A percentile compares a stretch with the other conserved stretches of the same genome.
These are phyloP conservation scores for Aechmea fasciata DNA, from an alignment of 176 grass and related monocot genomes.

Conservation along the genomic window DNA sequence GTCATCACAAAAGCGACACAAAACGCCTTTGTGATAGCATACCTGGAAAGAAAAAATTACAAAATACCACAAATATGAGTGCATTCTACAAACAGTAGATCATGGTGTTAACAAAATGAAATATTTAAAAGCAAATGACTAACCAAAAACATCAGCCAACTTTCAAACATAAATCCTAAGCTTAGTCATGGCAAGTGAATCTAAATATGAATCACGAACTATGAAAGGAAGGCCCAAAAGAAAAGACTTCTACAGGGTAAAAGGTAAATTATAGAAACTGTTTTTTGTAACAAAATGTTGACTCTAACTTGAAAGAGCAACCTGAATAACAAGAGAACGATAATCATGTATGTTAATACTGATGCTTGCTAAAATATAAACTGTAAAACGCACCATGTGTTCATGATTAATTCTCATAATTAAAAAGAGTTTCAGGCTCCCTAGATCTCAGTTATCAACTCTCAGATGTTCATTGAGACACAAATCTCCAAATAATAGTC, in stretches of 20 bases:
- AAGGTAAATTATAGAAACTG: neutral
- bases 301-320: neutral
- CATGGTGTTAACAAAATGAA: too few species aligned
- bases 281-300: neutral
- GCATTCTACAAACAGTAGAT: too few species aligned
- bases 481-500: too few species aligned
- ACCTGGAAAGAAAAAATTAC: constrained; percentile 39
- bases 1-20: constrained; percentile 81
- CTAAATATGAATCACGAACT: too few species aligned
- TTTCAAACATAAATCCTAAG: neutral
- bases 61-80: neutral
- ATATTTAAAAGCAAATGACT: neutral
- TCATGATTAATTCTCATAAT: too few species aligned
- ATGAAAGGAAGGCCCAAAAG: too few species aligned
- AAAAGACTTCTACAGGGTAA: too few species aligned
- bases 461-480: neutral
- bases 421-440: neutral
- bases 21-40: constrained; percentile 72
- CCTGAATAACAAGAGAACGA: neutral
- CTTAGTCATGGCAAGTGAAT: neutral
- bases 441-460: neutral
- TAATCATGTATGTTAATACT: neutral
- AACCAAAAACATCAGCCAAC: neutral
- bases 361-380: neutral
- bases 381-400: too few species aligned